Percentiles rank a stretch among this genome's conserved stretches.
These are phyloP conservation scores for Ascochyta fabae DNA, from an alignment of 2,329 filamentous ascomycete species.

Conservation along the genomic window DNA sequence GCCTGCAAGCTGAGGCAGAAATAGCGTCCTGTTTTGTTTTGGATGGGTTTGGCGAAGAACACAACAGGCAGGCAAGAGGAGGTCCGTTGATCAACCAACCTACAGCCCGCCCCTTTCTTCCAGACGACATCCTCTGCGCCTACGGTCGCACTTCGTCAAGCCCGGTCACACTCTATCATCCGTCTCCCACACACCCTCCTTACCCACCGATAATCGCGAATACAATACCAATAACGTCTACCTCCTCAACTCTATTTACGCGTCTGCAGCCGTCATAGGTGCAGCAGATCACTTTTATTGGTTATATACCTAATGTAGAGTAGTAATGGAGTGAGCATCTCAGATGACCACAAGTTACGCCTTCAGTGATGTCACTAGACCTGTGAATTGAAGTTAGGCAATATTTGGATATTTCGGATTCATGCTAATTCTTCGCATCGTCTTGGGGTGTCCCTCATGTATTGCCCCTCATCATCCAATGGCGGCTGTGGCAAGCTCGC, in stretches of 20 bases:
- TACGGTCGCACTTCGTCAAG: slow-evolving; percentile 10
- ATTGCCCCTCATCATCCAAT: slow-evolving; percentile 5
- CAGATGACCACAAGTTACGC: not conserved
- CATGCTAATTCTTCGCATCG: not conserved
- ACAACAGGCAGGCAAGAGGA: slow-evolving; percentile 1
- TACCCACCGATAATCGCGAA: slow-evolving; percentile 19
- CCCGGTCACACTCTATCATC: slow-evolving; percentile 18
- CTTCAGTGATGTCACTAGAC: not conserved
- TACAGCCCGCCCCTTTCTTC: not conserved
- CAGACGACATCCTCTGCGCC: slow-evolving; percentile 7
- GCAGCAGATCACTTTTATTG: slow-evolving; percentile 21
- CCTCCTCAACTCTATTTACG: slow-evolving; percentile 13
- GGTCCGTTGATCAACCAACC: not conserved
- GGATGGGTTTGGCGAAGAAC: slow-evolving; percentile 21
- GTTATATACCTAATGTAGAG: slow-evolving; percentile 27
- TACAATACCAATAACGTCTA: slow-evolving; percentile 15
- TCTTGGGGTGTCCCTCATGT: not conserved
- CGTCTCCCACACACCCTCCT: slow-evolving; percentile 18
- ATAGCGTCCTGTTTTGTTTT: slow-evolving; percentile 35
- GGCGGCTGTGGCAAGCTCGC: slow-evolving; percentile 16
- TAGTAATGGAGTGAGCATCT: slow-evolving; percentile 14
- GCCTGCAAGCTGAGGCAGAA: slow-evolving; percentile 37
- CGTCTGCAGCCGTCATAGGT: slow-evolving; percentile 2
- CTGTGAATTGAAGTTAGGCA: not conserved
- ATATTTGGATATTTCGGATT: not conserved